Base-by-base conservation (phyloP, 73 alveolate genomes). In the Urostyla sp. region DNA sequence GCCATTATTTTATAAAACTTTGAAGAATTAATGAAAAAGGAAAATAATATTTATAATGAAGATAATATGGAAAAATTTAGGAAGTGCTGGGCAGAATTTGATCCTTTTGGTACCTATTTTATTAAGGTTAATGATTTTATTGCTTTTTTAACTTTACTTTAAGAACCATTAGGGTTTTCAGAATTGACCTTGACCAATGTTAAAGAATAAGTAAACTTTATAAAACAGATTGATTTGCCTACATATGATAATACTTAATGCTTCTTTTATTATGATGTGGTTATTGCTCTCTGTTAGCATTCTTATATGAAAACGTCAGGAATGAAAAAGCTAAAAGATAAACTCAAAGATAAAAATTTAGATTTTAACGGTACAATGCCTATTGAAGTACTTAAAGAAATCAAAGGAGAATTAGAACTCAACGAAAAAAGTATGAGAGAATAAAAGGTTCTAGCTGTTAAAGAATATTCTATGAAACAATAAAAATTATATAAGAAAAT, bases 1-100 rank as follows among this genome's bases (percentile, higher is more conserved):
- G 96, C 96, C 0, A 87, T 90, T 55, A 87, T 90, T 28, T 34
- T 90, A 80, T 82, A 90, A 74, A 87, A 84, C 32, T 82, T 48
- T 55, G 81, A 72, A 13, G 59, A 31, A 44, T 72, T 72, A 45
- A 36, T 72, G 23, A 16, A 34, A 26, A 72, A 82, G 44, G 83
- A 59, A n/a, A 46, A 48, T 3, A 72, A 23, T 59, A 38, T 82
- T 13, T 66, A 54, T 27, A 54, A 46, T 23, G 51, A 72, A 6
- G 91, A 82, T 5, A 37, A 35, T 26, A 30, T 72, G 5, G 72
- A 13, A 20, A 8, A 38, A 16, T 82, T 82, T 54, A 72, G 75
- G 31, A 36, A 49, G 7, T 37, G 20, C 5, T 82, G 91, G 91
- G 67, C 91, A 13, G 63, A 72, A 52, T 82, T 27, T 51, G 91